phyloP scores from a whole-genome alignment of 768 basidiomycete genomes.

The Suillus occidentalis region DNA sequence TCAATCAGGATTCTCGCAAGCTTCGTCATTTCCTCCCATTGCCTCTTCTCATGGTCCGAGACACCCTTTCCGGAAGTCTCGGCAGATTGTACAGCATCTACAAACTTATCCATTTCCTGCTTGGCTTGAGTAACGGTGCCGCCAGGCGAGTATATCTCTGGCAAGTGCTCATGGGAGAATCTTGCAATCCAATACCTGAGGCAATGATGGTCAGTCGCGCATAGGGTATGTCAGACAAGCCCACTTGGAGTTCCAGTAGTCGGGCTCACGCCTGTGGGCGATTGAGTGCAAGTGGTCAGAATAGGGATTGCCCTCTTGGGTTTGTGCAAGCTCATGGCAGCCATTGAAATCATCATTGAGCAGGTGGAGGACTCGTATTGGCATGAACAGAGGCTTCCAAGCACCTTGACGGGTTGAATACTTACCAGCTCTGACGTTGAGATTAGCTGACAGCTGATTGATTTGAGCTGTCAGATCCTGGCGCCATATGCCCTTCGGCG shows the following conservation, averaged over 20 bases:
- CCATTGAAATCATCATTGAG: constrained; percentile 22
- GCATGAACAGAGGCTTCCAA: background rate
- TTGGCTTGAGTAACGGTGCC: constrained; percentile 13
- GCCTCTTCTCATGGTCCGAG: constrained; percentile 17
- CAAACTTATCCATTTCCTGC: constrained; percentile 11
- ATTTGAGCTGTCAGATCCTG: constrained; percentile 17
- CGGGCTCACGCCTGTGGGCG: constrained; percentile 25
- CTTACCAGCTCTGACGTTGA: constrained; percentile 18
- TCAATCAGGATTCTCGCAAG: constrained; percentile 19
- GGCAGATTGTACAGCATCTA: constrained; percentile 15
- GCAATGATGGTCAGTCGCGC: background rate
- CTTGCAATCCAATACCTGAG: constrained; percentile 20
- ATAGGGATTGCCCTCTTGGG: constrained; percentile 22
- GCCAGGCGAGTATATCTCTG: constrained; percentile 17
- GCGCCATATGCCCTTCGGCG: constrained; percentile 17
- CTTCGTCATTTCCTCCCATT: constrained; percentile 22
- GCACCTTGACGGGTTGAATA: background rate
- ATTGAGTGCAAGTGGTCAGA: constrained; percentile 23
- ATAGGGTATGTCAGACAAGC: background rate
- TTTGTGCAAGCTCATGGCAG: constrained; percentile 20
- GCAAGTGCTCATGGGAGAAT: constrained; percentile 17
- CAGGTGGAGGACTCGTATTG: constrained; percentile 17
- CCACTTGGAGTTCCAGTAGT: constrained; percentile 19
- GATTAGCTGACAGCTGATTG: constrained; percentile 16
- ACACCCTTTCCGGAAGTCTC: constrained; percentile 13